Evolutionary conservation across 2,329 filamentous ascomycete genomes (phyloP), one percentile per base, ranked within the genome.

Genomic region (Trichoderma sp.): DNA sequence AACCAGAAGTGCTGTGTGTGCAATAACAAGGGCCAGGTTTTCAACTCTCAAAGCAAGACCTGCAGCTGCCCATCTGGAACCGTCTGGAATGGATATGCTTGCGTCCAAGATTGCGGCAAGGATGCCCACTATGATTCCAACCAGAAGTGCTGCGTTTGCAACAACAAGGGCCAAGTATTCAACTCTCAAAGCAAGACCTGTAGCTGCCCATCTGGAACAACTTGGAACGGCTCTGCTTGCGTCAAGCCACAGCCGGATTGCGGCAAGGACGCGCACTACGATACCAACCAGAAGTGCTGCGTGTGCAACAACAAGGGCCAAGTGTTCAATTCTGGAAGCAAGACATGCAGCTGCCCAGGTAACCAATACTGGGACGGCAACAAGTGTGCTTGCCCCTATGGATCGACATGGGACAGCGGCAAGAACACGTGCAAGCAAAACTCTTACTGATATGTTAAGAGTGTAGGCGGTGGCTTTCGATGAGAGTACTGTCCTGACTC

Each of bases 301-400:
- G 70, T 70, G 21, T 71, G 70, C 68, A 68, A 71, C 19, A 70
- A 70, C 1, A 58, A 68, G 4, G 70, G 69, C 11, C n/a, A 71
- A 47, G 19, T 43, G 5, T 71, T 61, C 27, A 60, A 70, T 29
- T n/a, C 21, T 2, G 29, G 24, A 7, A 57, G 29, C 29, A 71
- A 70, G 70, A 68, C 35, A 11, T 71, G 70, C 65, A 61, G 33
- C 5, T 72, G 70, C 57, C 70, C 69, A 31, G 57, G 56, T 2
- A 58, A 53, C 7, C 66, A 69, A n/a, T 60, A 58, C 13, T 70
- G 61, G 61, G n/a, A 53, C 29, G 62, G 62, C 24, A 59, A 61
- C 3, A 40, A 70, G 27, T 70, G 68, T 24, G 40, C 68, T 11
- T 69, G 69, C 43, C 69, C 69, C n/a, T 58, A 68, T 14, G 59